These are phyloP conservation scores for Fomitopsis betulina DNA, from an alignment of 1,284 basidiomycete genomes.

Conservation along the genomic window DNA sequence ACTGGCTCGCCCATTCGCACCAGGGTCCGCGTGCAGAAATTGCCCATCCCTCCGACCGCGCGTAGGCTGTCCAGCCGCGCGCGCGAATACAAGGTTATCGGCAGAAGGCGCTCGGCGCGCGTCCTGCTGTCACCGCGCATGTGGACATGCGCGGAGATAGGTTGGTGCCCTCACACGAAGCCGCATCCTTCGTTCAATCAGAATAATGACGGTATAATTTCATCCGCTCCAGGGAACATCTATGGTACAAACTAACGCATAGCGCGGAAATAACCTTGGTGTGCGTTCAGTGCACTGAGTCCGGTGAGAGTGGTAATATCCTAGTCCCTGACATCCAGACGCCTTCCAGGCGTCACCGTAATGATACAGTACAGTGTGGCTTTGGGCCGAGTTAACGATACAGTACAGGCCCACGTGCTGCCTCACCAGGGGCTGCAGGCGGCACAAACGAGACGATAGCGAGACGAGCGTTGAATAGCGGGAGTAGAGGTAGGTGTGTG, in stretches of 20 bases:
- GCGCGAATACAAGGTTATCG: neutral
- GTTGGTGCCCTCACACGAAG: neutral
- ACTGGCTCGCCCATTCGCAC: neutral
- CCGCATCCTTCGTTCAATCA: neutral
- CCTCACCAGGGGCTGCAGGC: neutral
- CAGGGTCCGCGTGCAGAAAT: neutral
- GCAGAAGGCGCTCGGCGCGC: neutral
- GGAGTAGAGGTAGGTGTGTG: neutral
- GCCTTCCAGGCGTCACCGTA: conserved; percentile 1
- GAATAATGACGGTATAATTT: neutral
- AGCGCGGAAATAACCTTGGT: conserved; percentile 8
- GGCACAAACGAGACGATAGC: neutral
- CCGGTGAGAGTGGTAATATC: conserved; percentile 2
- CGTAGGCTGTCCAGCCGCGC: neutral
- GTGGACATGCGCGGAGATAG: neutral
- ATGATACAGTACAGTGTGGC: neutral
- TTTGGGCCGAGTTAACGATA: neutral
- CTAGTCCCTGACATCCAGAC: neutral
- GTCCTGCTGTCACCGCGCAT: neutral
- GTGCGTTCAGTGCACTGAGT: neutral
- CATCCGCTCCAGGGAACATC: neutral
- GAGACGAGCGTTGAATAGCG: neutral
- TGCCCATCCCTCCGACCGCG: neutral
- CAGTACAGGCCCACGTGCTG: neutral
- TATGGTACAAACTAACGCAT: conserved; percentile 7